phyloP scores from a whole-genome alignment of 345 rosid genomes.

The Salix arbutifolia region DNA sequence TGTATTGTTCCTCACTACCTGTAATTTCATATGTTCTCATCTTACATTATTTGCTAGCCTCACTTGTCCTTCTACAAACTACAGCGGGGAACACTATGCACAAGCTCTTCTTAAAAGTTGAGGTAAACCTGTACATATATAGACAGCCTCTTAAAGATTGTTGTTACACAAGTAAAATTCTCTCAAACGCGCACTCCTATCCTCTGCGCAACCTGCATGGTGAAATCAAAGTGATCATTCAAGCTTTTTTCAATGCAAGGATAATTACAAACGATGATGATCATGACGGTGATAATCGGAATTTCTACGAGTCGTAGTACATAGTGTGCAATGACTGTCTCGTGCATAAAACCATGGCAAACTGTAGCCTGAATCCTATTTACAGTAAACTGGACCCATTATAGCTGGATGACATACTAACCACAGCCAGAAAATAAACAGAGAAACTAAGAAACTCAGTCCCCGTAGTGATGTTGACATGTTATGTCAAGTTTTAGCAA shows the following conservation, averaged over 20 bases:
- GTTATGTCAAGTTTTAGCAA: neutral
- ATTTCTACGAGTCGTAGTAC: no score
- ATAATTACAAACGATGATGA: neutral
- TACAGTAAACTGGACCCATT: neutral
- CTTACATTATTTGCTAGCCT: neutral
- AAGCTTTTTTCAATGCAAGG: neutral
- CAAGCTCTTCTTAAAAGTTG: neutral
- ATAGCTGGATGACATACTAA: neutral
- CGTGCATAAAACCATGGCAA: neutral
- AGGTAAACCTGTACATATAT: slow-evolving; percentile 18
- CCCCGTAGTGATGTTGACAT: neutral
- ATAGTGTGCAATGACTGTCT: neutral
- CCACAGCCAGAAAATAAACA: neutral
- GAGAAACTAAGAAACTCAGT: no score
- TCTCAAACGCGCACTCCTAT: slow-evolving; percentile 64
- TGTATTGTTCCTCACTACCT: neutral
- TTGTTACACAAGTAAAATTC: neutral
- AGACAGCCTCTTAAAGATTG: neutral
- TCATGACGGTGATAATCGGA: neutral
- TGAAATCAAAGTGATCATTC: neutral
- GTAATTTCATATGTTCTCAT: neutral
- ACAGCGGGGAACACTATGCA: neutral
- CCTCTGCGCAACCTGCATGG: slow-evolving; percentile 66
- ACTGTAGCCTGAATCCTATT: neutral
- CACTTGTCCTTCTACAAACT: neutral